Percentiles rank a stretch among this genome's conserved stretches.
Evolutionary conservation across 805 yeast species (phyloP).

Genomic region (Hanseniaspora lindneri): DNA sequence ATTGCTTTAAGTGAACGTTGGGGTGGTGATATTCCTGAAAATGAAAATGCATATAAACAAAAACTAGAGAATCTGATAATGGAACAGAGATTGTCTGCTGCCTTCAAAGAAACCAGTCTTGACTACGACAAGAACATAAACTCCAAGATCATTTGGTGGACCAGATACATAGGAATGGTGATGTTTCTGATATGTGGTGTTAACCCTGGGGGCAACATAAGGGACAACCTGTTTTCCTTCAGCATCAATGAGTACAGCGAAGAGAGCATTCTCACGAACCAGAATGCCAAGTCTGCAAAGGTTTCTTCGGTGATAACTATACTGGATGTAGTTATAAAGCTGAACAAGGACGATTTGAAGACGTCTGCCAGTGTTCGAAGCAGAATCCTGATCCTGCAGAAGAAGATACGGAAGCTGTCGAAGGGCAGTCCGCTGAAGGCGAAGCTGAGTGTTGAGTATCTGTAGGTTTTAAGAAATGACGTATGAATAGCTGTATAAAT

Average conservation of each 20-base stretch:
- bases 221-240: conserved; percentile 46
- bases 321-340: conserved; percentile 32
- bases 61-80: conserved; percentile 40
- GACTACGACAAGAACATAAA: conserved; percentile 34
- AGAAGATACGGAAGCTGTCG: conserved; percentile 46
- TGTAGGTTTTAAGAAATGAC: not conserved
- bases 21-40: conserved; percentile 65
- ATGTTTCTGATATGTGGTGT: conserved; percentile 73
- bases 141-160: conserved; percentile 55
- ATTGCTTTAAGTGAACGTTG: conserved; percentile 66
- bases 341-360: conserved; percentile 44
- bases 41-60: conserved; percentile 37
- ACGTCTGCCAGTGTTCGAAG: conserved; percentile 49
- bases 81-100: conserved; percentile 15
- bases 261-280: conserved; percentile 11
- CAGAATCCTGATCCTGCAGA: conserved; percentile 47
- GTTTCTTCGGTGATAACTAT: conserved; percentile 21
- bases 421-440: conserved; percentile 41
- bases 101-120: conserved; percentile 21
- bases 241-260: conserved; percentile 28
- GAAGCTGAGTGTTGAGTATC: conserved; percentile 39
- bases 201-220: conserved; percentile 67
- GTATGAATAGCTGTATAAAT: too few relatives aligned
- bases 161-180: conserved; percentile 55
- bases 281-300: conserved; percentile 18